A percentile compares a stretch with the other conserved stretches of the same genome.
Evolutionary conservation across 768 basidiomycete genomes (phyloP).

Genomic region (Austroboletus festivus): DNA sequence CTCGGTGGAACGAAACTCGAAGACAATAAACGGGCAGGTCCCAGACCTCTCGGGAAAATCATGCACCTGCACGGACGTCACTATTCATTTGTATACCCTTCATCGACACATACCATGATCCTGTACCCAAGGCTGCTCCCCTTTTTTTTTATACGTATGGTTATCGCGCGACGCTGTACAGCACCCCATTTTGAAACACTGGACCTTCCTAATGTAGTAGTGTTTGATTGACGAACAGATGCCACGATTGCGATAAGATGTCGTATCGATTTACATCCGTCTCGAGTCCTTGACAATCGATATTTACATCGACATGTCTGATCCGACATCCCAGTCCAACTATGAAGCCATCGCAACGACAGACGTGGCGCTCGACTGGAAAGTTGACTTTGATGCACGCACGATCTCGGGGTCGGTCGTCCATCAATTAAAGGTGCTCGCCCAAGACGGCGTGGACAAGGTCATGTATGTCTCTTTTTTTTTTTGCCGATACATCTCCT

Average conservation of each 20-base stretch:
- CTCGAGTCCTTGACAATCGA: too few relatives aligned
- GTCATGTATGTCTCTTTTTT: slow-evolving; percentile 48
- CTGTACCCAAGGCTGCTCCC: too few relatives aligned
- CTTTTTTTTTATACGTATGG: too few relatives aligned
- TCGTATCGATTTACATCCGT: background rate
- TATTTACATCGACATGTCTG: slow-evolving; percentile 34
- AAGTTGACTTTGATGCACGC: slow-evolving; percentile 63
- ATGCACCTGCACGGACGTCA: too few relatives aligned
- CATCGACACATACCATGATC: too few relatives aligned
- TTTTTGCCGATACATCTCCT: too few relatives aligned
- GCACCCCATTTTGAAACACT: too few relatives aligned
- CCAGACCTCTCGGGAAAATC: too few relatives aligned
- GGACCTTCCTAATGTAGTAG: slow-evolving; percentile 11
- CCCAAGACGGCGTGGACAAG: slow-evolving; percentile 46
- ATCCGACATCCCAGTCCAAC: slow-evolving; percentile 81
- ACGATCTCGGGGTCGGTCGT: slow-evolving; percentile 62
- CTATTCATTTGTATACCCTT: too few relatives aligned
- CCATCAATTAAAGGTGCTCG: slow-evolving; percentile 56
- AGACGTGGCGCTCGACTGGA: slow-evolving; percentile 75
- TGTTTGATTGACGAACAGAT: background rate
- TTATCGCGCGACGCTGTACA: too few relatives aligned
- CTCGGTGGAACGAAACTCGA: slow-evolving; percentile 14
- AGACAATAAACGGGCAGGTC: background rate
- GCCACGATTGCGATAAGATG: background rate
- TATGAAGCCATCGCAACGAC: slow-evolving; percentile 63